Conservation (phyloP, 2,329 filamentous ascomycete genomes). For the Juglanconis sp. region DNA sequence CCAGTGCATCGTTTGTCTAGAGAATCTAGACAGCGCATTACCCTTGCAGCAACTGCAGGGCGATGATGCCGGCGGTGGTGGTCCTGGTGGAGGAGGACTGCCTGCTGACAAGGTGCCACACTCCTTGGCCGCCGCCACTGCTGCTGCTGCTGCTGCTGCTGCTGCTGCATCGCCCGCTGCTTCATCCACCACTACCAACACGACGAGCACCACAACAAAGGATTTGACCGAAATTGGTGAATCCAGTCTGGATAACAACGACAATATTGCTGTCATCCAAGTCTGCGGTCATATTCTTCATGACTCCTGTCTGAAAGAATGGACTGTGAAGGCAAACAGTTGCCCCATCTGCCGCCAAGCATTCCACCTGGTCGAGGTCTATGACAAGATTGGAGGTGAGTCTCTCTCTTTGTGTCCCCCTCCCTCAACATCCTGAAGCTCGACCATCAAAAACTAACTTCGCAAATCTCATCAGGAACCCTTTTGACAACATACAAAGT, state of each 20-base stretch:
- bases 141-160: conserved; percentile 21
- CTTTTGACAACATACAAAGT: conserved; percentile 60
- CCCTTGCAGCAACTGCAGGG: conserved; percentile 23
- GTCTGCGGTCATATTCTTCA: conserved; percentile 91
- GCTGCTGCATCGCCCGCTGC: conserved; percentile 20
- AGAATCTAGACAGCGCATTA: conserved; percentile 45
- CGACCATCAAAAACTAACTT: conserved; percentile 20
- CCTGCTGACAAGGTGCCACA: background rate
- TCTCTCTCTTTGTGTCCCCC: conserved; percentile 19
- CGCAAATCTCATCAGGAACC: conserved; percentile 42
- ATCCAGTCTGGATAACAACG: conserved; percentile 27
- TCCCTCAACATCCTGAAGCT: background rate
- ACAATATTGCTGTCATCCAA: conserved; percentile 57
- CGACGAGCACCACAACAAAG: conserved; percentile 22
- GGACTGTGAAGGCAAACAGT: conserved; percentile 95
- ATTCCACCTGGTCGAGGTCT: conserved; percentile 88
- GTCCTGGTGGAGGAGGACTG: conserved; percentile 10
- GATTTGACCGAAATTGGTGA: conserved; percentile 20
- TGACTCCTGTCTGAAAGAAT: conserved; percentile 86
- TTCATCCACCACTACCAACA: conserved; percentile 26
- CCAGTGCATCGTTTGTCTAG: conserved; percentile 69
- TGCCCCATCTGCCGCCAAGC: conserved; percentile 93
- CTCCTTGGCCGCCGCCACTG: conserved; percentile 9
- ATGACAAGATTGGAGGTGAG: conserved; percentile 75
- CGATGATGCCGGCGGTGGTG: conserved; percentile 20